These are phyloP conservation scores for Backusella tarrabulga DNA, from an alignment of 192 early-diverging fungal species.

Conservation along the genomic window DNA sequence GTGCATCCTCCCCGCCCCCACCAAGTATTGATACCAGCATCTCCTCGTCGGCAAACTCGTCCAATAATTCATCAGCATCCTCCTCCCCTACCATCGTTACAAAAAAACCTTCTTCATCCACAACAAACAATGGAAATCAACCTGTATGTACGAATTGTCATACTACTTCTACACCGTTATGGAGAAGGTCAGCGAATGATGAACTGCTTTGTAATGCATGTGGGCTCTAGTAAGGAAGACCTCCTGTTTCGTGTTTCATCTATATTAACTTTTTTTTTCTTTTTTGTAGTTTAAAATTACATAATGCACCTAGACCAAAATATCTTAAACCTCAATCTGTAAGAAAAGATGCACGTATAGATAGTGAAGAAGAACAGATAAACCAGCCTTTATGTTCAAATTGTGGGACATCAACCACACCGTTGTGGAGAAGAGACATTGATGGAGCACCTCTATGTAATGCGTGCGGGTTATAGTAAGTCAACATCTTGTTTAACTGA, in stretches of 20 bases:
- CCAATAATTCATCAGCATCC: neutral
- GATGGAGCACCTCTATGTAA: slow-evolving; percentile 52
- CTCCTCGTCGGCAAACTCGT: neutral
- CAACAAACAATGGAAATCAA: slow-evolving; percentile 5
- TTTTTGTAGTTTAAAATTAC: slow-evolving; percentile 62
- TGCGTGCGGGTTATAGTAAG: slow-evolving; percentile 53
- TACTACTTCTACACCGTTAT: slow-evolving; percentile 87
- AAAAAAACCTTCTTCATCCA: neutral
- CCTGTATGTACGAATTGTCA: slow-evolving; percentile 69
- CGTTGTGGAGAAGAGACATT: slow-evolving; percentile 83
- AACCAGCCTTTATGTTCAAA: slow-evolving; percentile 61
- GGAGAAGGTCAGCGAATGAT: slow-evolving; percentile 87
- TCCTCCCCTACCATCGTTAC: neutral
- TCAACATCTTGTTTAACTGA: neutral
- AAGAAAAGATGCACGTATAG: slow-evolving; percentile 42
- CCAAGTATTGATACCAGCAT: neutral
- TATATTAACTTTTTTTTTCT: neutral
- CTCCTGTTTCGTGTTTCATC: neutral
- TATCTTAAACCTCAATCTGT: slow-evolving; percentile 71
- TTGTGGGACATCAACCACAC: slow-evolving; percentile 80
- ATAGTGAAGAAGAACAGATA: slow-evolving; percentile 32
- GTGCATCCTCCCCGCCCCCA: slow-evolving; percentile 1
- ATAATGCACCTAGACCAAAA: slow-evolving; percentile 77
- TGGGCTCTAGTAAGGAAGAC: slow-evolving; percentile 80
- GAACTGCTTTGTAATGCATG: slow-evolving; percentile 95